A percentile compares a stretch with the other conserved stretches of the same genome.
These are phyloP conservation scores for Colletotrichum magnum DNA, from an alignment of 2,329 filamentous ascomycete species.

Conservation along the genomic window DNA sequence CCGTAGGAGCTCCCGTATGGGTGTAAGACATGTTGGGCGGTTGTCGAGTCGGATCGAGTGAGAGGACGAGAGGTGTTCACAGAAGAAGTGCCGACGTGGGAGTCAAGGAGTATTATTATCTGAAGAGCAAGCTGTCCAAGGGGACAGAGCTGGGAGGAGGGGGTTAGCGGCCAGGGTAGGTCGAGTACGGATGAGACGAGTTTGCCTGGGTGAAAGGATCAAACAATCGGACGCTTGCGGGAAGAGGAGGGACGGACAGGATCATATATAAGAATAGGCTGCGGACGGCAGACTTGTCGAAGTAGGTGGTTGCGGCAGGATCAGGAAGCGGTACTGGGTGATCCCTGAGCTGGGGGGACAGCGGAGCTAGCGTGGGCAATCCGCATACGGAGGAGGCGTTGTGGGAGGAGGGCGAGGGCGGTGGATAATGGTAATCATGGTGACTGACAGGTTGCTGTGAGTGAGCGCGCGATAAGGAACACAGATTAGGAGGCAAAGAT, in stretches of 20 bases:
- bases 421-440: constrained; percentile 34
- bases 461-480: constrained; percentile 39
- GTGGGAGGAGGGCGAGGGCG: constrained; percentile 34
- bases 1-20: constrained; percentile 69
- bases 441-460: constrained; percentile 34
- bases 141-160: constrained; percentile 28
- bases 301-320: constrained; percentile 30
- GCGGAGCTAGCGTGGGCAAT: constrained; percentile 38
- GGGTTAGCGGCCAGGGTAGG: constrained; percentile 38
- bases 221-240: not conserved
- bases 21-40: constrained; percentile 69
- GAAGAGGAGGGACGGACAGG: constrained; percentile 25
- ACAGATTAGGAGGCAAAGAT: constrained; percentile 35
- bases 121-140: constrained; percentile 35
- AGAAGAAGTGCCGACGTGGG: not conserved
- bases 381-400: constrained; percentile 40
- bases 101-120: constrained; percentile 23
- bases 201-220: constrained; percentile 20
- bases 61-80: constrained; percentile 36
- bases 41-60: constrained; percentile 19
- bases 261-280: constrained; percentile 33
- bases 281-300: constrained; percentile 7
- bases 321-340: constrained; percentile 32
- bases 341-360: constrained; percentile 34
- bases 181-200: constrained; percentile 35